A percentile compares a stretch with the other conserved stretches of the same genome.
These are phyloP conservation scores for Casuarina glauca DNA, from an alignment of 306 rosid genomes.

Conservation along the genomic window DNA sequence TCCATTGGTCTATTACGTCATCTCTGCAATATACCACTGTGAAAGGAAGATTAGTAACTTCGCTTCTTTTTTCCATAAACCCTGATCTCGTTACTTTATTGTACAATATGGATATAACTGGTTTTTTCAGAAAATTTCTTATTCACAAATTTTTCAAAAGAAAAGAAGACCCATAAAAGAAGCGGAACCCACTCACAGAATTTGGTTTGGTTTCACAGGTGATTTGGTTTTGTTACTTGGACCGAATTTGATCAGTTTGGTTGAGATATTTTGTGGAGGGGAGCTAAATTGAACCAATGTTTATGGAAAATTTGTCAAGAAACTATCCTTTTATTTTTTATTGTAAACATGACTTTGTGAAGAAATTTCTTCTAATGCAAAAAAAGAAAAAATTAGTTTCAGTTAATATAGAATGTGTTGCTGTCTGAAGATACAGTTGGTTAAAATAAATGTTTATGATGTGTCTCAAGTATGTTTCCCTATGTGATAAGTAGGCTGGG, in stretches of 20 bases:
- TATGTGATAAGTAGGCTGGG: background rate
- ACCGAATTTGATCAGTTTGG: background rate
- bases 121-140: background rate
- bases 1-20: too few species aligned
- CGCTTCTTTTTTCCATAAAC: too few species aligned
- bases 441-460: background rate
- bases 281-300: background rate
- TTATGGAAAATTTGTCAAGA: background rate
- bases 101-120: background rate
- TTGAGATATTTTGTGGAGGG: background rate
- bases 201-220: background rate
- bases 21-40: too few species aligned
- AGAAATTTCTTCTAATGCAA: background rate
- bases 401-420: background rate
- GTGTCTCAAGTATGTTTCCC: background rate
- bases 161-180: background rate
- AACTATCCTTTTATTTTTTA: too few species aligned
- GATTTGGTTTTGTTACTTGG: background rate
- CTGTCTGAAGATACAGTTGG: background rate
- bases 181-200: background rate
- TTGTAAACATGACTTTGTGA: background rate
- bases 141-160: background rate
- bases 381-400: background rate
- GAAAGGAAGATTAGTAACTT: too few species aligned
- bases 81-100: background rate